A percentile compares a stretch with the other conserved stretches of the same genome.
phyloP scores from a whole-genome alignment of 441 rosid species.

The Pelargonium cotyledonis region DNA sequence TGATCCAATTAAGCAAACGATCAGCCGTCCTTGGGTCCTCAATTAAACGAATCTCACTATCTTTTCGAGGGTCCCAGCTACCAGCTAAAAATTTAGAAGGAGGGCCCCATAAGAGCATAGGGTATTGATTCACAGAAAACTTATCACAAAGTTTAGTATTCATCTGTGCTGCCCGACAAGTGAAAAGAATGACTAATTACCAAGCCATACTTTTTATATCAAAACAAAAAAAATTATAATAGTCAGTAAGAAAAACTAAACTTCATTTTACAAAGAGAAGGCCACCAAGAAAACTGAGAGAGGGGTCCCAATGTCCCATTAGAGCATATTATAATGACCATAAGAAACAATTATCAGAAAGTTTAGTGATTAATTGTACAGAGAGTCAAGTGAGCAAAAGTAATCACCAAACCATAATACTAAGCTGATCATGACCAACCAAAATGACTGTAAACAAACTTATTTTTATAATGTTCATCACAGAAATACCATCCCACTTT shows the following conservation, averaged over 20 bases:
- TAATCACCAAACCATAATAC: too few species aligned
- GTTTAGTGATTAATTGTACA: too few species aligned
- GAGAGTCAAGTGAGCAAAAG: too few species aligned
- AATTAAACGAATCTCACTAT: conserved; percentile 44
- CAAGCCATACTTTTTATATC: conserved; percentile 14
- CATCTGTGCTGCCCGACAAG: conserved; percentile 79
- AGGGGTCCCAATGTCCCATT: too few species aligned
- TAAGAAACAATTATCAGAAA: too few species aligned
- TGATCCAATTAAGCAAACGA: conserved; percentile 78
- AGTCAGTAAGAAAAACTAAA: conserved; percentile 11
- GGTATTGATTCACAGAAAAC: conserved; percentile 71
- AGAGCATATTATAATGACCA: too few species aligned
- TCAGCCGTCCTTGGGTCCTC: conserved; percentile 85
- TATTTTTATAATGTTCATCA: too few species aligned
- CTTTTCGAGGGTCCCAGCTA: conserved; percentile 48
- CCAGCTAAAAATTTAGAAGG: conserved; percentile 58
- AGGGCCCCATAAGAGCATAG: conserved; percentile 88
- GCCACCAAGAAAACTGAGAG: too few species aligned
- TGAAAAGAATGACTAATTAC: conserved; percentile 26
- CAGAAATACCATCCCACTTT: too few species aligned
- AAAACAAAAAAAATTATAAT: background rate
- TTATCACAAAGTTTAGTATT: conserved; percentile 76
- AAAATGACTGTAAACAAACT: too few species aligned
- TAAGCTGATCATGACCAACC: too few species aligned
- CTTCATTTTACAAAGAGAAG: background rate